phyloP scores from a whole-genome alignment of 1,139 yeast genomes.

The Nakaseomyces glabratus region DNA sequence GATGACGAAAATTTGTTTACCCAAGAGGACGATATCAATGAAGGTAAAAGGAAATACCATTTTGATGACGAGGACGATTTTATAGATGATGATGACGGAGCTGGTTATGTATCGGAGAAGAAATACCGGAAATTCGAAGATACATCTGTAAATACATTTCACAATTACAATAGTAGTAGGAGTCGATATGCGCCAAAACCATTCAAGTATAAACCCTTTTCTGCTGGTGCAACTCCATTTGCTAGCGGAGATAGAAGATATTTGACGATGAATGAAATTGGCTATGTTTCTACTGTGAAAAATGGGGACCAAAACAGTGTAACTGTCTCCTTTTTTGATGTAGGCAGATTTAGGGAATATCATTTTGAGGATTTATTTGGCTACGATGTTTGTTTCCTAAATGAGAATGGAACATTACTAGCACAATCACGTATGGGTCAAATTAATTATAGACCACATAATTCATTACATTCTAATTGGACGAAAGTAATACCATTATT shows the following conservation, averaged over 20 bases:
- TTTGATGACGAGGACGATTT: constrained; percentile 36
- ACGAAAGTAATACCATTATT: constrained; percentile 35
- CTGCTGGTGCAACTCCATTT: constrained; percentile 80
- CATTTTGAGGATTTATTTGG: constrained; percentile 71
- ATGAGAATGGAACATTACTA: constrained; percentile 55
- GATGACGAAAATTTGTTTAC: constrained; percentile 26
- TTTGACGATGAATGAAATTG: constrained; percentile 69
- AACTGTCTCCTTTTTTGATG: constrained; percentile 81
- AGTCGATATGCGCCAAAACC: constrained; percentile 3
- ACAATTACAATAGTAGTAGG: constrained; percentile 1
- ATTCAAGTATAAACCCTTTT: constrained; percentile 33
- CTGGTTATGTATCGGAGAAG: constrained; percentile 36
- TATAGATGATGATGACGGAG: constrained; percentile 50
- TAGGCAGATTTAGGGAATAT: constrained; percentile 69
- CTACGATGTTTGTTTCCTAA: constrained; percentile 70
- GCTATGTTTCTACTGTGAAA: constrained; percentile 74
- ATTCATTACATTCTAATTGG: constrained; percentile 34
- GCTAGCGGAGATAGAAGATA: constrained; percentile 62
- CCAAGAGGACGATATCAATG: constrained; percentile 17
- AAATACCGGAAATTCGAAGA: constrained; percentile 12
- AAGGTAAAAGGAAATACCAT: constrained; percentile 26
- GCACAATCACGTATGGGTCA: constrained; percentile 40
- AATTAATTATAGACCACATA: constrained; percentile 38
- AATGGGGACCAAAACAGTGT: constrained; percentile 56
- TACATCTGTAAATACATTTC: neutral